Evolutionary conservation across 2,329 filamentous ascomycete genomes (phyloP).

Genomic region (Xylariaceae sp.): DNA sequence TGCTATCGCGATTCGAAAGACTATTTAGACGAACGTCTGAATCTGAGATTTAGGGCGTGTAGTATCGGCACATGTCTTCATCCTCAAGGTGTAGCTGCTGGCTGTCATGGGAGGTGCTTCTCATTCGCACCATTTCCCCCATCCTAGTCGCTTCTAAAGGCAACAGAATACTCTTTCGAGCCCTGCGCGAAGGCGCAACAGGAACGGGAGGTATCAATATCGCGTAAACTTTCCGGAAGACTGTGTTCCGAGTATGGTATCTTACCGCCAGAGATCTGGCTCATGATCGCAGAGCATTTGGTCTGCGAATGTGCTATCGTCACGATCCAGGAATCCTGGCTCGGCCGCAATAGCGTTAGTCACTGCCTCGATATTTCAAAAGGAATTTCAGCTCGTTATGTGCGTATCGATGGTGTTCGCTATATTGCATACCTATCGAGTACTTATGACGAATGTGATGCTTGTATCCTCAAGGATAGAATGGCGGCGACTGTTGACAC

Average conservation of each 20-base stretch:
- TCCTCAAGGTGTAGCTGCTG: not conserved
- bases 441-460: not conserved
- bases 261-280: not conserved
- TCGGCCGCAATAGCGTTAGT: not conserved
- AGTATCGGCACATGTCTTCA: not conserved
- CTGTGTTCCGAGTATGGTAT: not conserved
- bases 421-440: not conserved
- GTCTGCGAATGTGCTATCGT: not conserved
- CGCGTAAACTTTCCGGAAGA: not conserved
- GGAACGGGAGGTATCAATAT: no score
- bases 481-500: not conserved
- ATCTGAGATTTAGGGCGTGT: not conserved
- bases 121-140: not conserved
- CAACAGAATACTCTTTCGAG: conserved; percentile 1
- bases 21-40: not conserved
- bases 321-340: not conserved
- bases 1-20: not conserved
- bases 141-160: not conserved
- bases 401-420: not conserved
- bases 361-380: not conserved
- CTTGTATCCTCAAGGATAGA: not conserved
- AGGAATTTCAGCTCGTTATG: not conserved
- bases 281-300: not conserved
- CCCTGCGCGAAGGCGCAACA: not conserved
- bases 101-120: no score